Base-by-base conservation (phyloP, 441 rosid species). In the Viola pubescens region DNA sequence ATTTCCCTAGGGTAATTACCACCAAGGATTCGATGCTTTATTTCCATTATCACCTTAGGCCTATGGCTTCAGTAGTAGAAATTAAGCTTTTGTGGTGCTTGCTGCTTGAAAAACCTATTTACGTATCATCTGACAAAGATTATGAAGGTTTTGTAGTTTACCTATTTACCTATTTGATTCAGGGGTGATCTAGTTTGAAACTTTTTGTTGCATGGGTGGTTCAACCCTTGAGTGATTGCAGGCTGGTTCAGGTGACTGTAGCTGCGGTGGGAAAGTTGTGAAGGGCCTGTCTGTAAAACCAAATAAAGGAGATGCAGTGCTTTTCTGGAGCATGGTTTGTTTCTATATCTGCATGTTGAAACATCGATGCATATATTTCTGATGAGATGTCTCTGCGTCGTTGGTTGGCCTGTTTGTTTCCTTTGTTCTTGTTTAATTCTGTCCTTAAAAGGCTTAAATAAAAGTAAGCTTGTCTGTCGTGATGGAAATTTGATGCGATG, bases 241-340 rank as follows among this genome's bases (percentile, higher is more conserved):
- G 98, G 98, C 92, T 61, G 98, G 97, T 46, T 70, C 81, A 9
- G 89, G 84, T 47, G 87, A 86, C 51, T 89, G 98, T 73, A 80
- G 66, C 62, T 92, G 98, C 61, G 98, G 96, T 43, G 90, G 98
- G 63, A 87, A 84, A 75, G 70, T 56, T n/a, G 63, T 79, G 75
- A 78, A 79, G 68, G 98, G 98, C 37, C 10, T 92, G 67, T 85
- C 87, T 9, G 94, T 92, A 57, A 84, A 92, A 74, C 98, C 97
- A 9, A 47, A 49, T 38, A 81, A 84, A 79, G 98, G 96, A 75
- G 82, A 89, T 69, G 96, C 97, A 0, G 89, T 92, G 53, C 96
- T 92, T 64, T 92, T 92, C 76, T 92, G 97, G 97, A 92, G 98
- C 94, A 89, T 92, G 98, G 98, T 92, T 59, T 54, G 86, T 81